Conservation (phyloP, 495 filamentous ascomycete genomes). For the Pyronema omphalodes region DNA sequence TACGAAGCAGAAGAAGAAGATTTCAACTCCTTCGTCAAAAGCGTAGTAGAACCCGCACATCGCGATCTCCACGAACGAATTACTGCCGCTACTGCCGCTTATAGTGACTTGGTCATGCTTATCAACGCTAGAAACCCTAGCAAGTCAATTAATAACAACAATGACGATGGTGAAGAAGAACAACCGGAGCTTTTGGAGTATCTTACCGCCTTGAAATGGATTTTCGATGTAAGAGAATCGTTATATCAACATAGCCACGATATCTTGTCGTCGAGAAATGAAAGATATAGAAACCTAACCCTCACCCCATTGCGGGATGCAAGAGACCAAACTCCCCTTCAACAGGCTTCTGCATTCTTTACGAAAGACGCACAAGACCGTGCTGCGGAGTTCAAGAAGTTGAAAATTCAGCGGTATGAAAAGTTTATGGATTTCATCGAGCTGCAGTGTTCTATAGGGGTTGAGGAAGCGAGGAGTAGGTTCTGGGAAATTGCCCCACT, state of each 20-base stretch:
- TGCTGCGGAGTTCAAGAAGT: conserved; percentile 42
- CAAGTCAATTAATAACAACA: too few species aligned
- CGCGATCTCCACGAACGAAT: conserved; percentile 21
- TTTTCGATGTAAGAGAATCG: conserved; percentile 80
- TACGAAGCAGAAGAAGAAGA: conserved; percentile 46
- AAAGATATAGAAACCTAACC: conserved; percentile 65
- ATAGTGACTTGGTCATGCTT: conserved; percentile 13
- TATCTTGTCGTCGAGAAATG: conserved; percentile 62
- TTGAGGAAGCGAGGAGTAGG: conserved; percentile 74
- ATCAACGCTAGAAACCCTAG: conserved; percentile 9
- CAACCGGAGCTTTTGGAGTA: conserved; percentile 64
- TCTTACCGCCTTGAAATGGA: conserved; percentile 87
- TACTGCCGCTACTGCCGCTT: conserved; percentile 18
- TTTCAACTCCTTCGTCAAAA: conserved; percentile 86
- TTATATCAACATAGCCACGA: conserved; percentile 72
- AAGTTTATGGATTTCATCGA: conserved; percentile 70
- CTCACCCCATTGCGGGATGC: conserved; percentile 59
- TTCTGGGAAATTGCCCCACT: conserved; percentile 96
- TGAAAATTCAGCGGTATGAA: conserved; percentile 48
- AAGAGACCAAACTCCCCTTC: conserved; percentile 51
- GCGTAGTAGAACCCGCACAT: conserved; percentile 43
- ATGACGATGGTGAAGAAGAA: conserved; percentile 1
- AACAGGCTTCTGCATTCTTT: conserved; percentile 65
- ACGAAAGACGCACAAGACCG: conserved; percentile 53
- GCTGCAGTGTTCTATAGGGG: conserved; percentile 65